These are phyloP conservation scores for Endotrypanum monterogeii DNA, from an alignment of 208 protist genomes.

Conservation along the genomic window DNA sequence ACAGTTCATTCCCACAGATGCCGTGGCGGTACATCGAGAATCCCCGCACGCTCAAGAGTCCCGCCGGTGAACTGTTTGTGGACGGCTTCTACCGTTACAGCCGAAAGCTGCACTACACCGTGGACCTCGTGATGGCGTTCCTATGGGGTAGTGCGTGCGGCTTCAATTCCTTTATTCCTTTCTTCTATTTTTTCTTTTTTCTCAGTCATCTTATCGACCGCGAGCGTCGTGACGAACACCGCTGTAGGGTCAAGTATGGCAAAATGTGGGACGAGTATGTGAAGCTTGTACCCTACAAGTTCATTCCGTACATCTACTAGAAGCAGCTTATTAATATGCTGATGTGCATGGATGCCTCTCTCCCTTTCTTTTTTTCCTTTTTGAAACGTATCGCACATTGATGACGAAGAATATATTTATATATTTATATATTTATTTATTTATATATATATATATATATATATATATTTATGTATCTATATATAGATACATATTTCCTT, in stretches of 20 bases:
- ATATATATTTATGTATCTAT: too few species aligned
- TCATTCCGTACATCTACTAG: conserved; percentile 96
- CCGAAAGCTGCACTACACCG: conserved; percentile 96
- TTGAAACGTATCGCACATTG: background rate
- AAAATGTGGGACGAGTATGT: conserved; percentile 96
- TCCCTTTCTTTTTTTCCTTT: background rate
- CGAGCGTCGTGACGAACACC: conserved; percentile 83
- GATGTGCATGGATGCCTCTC: background rate
- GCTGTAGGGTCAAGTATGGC: conserved; percentile 92
- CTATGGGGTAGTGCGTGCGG: conserved; percentile 92
- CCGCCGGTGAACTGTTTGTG: conserved; percentile 87
- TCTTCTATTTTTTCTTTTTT: conserved; percentile 97
- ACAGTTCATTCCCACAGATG: conserved; percentile 93
- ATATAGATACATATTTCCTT: too few species aligned
- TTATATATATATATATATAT: too few species aligned
- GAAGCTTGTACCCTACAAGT: conserved; percentile 91
- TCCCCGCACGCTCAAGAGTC: conserved; percentile 88
- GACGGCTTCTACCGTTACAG: conserved; percentile 94
- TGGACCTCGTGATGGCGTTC: conserved; percentile 93
- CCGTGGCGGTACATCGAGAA: conserved; percentile 93
- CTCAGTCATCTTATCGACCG: conserved; percentile 90
- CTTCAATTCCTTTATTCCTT: conserved; percentile 91
- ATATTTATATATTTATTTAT: background rate
- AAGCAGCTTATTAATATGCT: background rate
- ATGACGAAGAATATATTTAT: too few species aligned